Evolutionary conservation across 2,329 filamentous ascomycete species (phyloP).

Genomic region (Didymella glomerata): DNA sequence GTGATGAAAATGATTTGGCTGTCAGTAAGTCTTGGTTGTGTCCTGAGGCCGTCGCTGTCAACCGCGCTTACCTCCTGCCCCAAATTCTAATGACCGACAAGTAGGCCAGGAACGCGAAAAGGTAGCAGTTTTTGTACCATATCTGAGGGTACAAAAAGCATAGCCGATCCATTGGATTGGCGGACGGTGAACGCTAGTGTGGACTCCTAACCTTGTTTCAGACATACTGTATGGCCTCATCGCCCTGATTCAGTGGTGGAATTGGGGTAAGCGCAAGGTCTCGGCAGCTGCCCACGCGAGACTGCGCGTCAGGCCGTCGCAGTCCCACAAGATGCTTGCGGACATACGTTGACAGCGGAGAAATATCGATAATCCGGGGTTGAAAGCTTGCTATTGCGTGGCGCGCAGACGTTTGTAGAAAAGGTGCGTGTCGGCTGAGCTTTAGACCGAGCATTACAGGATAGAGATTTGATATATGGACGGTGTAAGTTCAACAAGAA

Average conservation of each 20-base stretch:
- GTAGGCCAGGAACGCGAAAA: neutral
- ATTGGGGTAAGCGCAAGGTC: neutral
- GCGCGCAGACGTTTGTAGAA: neutral
- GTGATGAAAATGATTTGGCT: conserved; percentile 5
- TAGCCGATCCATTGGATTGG: neutral
- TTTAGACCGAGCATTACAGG: neutral
- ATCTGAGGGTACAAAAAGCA: neutral
- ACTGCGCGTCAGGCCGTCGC: neutral
- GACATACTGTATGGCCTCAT: neutral
- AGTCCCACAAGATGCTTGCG: neutral
- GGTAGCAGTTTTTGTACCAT: neutral
- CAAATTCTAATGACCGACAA: neutral
- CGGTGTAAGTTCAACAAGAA: neutral
- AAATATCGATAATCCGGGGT: conserved; percentile 11
- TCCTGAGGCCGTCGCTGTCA: neutral
- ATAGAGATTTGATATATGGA: neutral
- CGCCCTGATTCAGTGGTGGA: conserved; percentile 3
- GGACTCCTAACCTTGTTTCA: neutral
- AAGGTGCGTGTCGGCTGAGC: neutral
- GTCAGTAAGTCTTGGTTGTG: conserved; percentile 5
- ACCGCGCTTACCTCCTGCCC: neutral
- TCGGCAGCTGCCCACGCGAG: neutral
- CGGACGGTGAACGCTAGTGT: neutral
- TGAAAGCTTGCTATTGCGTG: conserved; percentile 13
- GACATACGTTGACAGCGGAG: conserved; percentile 6